phyloP scores from a whole-genome alignment of 2,329 filamentous ascomycete species.

The Incumbomyces lentus region DNA sequence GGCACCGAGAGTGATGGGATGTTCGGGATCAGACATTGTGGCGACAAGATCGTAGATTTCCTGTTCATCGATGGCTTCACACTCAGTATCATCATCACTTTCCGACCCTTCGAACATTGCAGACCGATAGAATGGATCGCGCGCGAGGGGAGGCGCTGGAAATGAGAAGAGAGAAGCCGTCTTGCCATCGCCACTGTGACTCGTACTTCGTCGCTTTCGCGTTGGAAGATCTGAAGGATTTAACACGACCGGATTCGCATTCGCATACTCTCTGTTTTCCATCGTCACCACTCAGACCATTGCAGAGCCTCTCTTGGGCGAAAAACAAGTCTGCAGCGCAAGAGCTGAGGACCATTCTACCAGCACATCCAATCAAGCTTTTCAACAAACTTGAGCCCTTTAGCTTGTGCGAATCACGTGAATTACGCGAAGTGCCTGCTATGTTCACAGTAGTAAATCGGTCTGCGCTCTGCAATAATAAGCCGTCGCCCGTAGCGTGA shows the following conservation, averaged over 20 bases:
- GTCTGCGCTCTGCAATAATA: no score
- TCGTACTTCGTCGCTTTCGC: conserved; percentile 44
- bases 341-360: no score
- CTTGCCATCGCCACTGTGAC: conserved; percentile 36
- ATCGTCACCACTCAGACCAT: not conserved
- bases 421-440: no score
- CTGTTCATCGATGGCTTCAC: conserved; percentile 88
- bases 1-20: conserved; percentile 85
- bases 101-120: conserved; percentile 29
- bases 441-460: no score
- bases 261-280: conserved; percentile 28
- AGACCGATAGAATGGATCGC: conserved; percentile 36
- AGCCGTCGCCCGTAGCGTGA: no score
- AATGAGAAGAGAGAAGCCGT: conserved; percentile 40
- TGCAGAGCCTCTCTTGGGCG: no score
- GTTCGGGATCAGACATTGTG: conserved; percentile 90
- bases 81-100: conserved; percentile 45
- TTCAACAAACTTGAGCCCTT: no score
- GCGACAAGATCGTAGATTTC: conserved; percentile 96
- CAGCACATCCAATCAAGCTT: no score
- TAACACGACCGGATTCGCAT: conserved; percentile 89
- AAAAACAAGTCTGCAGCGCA: no score
- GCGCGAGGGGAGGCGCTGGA: conserved; percentile 39
- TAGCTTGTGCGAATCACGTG: no score
- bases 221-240: conserved; percentile 81